Evolutionary conservation across 1,139 yeast genomes (phyloP), one percentile per base, ranked within the genome.

Genomic region (Suhomyces wounanorum): DNA sequence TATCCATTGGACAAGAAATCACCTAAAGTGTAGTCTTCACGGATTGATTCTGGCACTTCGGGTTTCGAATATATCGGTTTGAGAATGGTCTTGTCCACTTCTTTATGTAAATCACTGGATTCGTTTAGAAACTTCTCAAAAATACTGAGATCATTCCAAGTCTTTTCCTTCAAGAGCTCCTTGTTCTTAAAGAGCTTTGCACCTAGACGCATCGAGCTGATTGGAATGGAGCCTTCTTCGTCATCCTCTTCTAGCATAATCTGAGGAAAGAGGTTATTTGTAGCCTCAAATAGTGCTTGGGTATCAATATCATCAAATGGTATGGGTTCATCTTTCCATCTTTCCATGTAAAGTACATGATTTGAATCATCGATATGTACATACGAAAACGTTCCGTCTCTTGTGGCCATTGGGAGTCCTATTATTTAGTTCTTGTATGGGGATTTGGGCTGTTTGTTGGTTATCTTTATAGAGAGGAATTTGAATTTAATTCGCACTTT

Each of bases 261-360:
- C 47, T 66, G 70, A 3, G 79, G 78, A 54, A 73, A 74, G 35
- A 73, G 55, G 39, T 53, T 60, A 13, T 72, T 56, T 1, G 78
- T 71, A 3, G 76, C 75, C 30, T 75, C 79, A 30, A 72, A 57
- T 14, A 76, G 62, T 3, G 65, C 58, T 17, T 66, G 69, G 17
- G 79, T 73, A 49, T 76, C 79, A 25, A 76, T 73, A 47, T 73
- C 78, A 53, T 75, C 78, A 52, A 63, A 75, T 1, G 78, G 75
- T 31, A 76, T 68, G 3, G 73, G 69, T 8, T 70, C 77, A 48
- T 75, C 76, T 25, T 63, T 64, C 81, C 81, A 76, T 42, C 69
- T 65, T 52, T 75, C 79, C 67, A 73, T 70, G 52, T 70, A 73
- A 1, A 73, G 57, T 16, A 75, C 77, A 53, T 72, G 77, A 60